Evolutionary conservation across 768 basidiomycete genomes (phyloP).

Genomic region (Pleurotus eryngii): DNA sequence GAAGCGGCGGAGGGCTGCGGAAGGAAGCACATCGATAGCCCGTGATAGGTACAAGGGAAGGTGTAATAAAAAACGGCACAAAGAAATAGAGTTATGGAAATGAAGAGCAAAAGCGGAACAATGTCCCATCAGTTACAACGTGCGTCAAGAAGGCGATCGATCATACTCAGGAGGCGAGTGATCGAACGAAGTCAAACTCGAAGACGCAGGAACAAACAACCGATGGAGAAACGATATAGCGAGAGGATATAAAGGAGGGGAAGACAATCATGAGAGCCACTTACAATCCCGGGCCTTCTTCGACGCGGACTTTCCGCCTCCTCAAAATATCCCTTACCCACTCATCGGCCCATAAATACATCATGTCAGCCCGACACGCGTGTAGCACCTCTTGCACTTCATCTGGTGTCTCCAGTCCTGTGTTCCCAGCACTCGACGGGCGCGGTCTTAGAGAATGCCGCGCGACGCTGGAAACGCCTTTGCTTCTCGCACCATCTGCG

Average conservation of each 20-base stretch:
- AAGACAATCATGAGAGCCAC: slow-evolving; percentile 16
- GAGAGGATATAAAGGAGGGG: background rate
- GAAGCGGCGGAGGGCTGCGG: background rate
- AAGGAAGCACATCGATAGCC: background rate
- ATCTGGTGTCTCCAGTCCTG: slow-evolving; percentile 44
- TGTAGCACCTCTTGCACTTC: slow-evolving; percentile 61
- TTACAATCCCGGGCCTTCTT: slow-evolving; percentile 76
- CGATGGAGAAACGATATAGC: background rate
- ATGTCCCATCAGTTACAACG: too few species aligned
- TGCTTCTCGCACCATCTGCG: slow-evolving; percentile 5
- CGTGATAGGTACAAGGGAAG: too few species aligned
- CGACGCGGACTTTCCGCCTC: slow-evolving; percentile 57
- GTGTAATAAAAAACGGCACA: too few species aligned
- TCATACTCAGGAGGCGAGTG: too few species aligned
- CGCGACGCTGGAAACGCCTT: slow-evolving; percentile 11
- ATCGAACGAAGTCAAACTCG: too few species aligned
- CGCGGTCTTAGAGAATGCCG: slow-evolving; percentile 16
- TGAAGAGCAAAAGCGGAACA: too few species aligned
- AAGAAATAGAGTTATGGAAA: too few species aligned
- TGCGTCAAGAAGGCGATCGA: too few species aligned
- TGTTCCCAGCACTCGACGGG: slow-evolving; percentile 43
- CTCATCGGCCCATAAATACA: slow-evolving; percentile 63
- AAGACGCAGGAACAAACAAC: background rate
- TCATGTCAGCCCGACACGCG: slow-evolving; percentile 61
- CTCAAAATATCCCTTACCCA: slow-evolving; percentile 53